Evolutionary conservation across 2,329 filamentous ascomycete species (phyloP), one percentile per base, ranked within the genome.

Genomic region (Fusarium oxysporum): DNA sequence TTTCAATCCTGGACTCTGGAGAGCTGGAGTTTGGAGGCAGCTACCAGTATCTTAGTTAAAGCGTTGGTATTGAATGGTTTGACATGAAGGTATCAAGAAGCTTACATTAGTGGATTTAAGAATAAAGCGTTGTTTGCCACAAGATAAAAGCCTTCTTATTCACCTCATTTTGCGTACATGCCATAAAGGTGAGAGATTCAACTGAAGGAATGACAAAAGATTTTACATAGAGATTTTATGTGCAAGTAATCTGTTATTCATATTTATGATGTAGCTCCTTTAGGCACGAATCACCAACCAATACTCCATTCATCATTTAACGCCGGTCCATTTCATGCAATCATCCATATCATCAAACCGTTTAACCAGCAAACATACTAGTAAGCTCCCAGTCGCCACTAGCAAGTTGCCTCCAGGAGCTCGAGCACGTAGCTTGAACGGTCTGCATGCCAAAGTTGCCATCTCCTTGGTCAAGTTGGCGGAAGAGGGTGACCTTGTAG

Each of bases 321-420:
- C 65, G 54, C 48, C 73, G 48, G 35, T 64, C 44, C 65, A 69
- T 56, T 53, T 70, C 59, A 65, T 65, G 59, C 28, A 70, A 54
- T 61, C 57, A 25, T 64, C 44, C 62, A 45, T 56, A 43, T 51
- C 50, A 35, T 68, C 55, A 51, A 19, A 23, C 37, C 40, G 38
- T 35, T 61, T 70, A 78, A 50, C 72, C 67, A 23, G 76, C 75
- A 65, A 78, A 75, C 76, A 78, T 78, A 53, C 76, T 78, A 19
- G 75, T 77, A 17, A 78, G 68, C 48, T 78, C 72, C 76, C 76
- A 78, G 19, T 78, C 76, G 50, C 76, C 76, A 32, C 76, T 78
- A 16, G 76, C 76, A 38, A 76, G 58, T 60, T 78, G 76, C 37
- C 76, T 71, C 76, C 76, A 78, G 4, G 76, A 78, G 62, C 76